These are phyloP conservation scores for Boletus subcaerulescens DNA, from an alignment of 768 basidiomycete species.

Conservation along the genomic window DNA sequence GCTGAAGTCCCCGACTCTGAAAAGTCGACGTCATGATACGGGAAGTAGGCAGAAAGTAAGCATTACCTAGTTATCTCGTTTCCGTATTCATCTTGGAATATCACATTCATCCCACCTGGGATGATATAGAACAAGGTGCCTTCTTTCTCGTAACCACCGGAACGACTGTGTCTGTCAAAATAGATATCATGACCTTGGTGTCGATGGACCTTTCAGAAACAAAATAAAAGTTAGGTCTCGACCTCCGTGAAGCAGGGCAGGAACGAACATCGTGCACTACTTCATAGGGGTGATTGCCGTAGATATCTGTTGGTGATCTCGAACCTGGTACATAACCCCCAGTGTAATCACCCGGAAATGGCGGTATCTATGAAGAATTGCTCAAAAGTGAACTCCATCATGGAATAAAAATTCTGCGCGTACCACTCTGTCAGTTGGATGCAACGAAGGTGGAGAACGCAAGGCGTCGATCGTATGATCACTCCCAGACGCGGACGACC, in stretches of 20 bases:
- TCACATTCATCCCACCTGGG: slow-evolving; percentile 60
- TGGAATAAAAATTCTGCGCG: not conserved
- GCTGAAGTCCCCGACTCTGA: slow-evolving; percentile 53
- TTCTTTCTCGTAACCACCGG: slow-evolving; percentile 18
- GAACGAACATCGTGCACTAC: slow-evolving; percentile 15
- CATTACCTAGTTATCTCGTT: slow-evolving; percentile 60
- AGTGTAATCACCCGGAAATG: slow-evolving; percentile 24
- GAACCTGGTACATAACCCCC: slow-evolving; percentile 14
- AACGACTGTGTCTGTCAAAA: slow-evolving; percentile 21
- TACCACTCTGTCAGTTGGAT: slow-evolving; percentile 29
- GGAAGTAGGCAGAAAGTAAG: not conserved
- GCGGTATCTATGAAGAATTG: slow-evolving; percentile 24
- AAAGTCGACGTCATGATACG: not conserved
- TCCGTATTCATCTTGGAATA: slow-evolving; percentile 66
- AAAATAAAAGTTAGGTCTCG: slow-evolving; percentile 4
- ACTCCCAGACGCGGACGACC: slow-evolving; percentile 24
- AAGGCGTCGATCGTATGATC: slow-evolving; percentile 32
- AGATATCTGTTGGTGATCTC: slow-evolving; percentile 32
- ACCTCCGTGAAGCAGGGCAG: not conserved
- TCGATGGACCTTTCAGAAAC: slow-evolving; percentile 21
- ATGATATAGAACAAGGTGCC: slow-evolving; percentile 56
- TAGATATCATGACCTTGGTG: slow-evolving; percentile 23
- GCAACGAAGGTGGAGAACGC: slow-evolving; percentile 17
- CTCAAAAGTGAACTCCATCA: not conserved
- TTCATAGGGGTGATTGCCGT: slow-evolving; percentile 21